Evolutionary conservation across 257 asterid genomes (phyloP), one percentile per base, ranked within the genome.

Genomic region (Nicotiana undulata): DNA sequence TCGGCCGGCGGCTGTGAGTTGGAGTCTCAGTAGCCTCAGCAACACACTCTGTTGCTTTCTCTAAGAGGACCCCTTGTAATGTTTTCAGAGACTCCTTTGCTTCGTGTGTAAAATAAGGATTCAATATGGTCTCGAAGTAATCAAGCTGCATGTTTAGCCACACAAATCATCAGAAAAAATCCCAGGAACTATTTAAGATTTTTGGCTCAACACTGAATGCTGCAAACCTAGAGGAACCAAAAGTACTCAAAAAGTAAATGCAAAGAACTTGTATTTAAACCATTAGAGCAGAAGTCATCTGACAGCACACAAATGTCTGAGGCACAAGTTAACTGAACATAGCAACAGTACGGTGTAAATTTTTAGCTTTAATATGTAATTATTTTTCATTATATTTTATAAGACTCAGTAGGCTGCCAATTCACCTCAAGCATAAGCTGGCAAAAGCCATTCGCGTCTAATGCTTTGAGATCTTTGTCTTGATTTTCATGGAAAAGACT

Each of bases 391-490:
- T 74, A 49, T 15, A 6, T 24, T 24, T 24, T 15, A 72, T 55
- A 16, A 49, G 74, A 65, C 51, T 74, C 61, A 49, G 61, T 56
- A 49, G 40, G 15, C 44, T 49, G n/a, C 44, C 34, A 16, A 74
- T 26, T 85, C 82, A 90, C 99, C 98, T 96, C 99, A 65, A 96
- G 96, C 97, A 96, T 96, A 78, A 96, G 93, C 88, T 92, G 98
- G 86, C 92, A 96, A 87, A 89, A 96, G 82, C 99, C 99, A 83
- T 93, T 96, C 63, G 97, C 84, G 82, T 96, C 98, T 88, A 96
- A 85, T 77, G 94, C 92, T 83, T 90, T 88, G 84, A 93, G 90
- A 76, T 92, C 97, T 85, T 76, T 89, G 59, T 82, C 64, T 79
- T 82, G 85, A 87, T 91, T 86, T 88, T 96, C 99, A 78, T 91